Base-by-base conservation (phyloP, 2,329 filamentous ascomycete genomes). In the Aspergillus fumigatiaffinis region DNA sequence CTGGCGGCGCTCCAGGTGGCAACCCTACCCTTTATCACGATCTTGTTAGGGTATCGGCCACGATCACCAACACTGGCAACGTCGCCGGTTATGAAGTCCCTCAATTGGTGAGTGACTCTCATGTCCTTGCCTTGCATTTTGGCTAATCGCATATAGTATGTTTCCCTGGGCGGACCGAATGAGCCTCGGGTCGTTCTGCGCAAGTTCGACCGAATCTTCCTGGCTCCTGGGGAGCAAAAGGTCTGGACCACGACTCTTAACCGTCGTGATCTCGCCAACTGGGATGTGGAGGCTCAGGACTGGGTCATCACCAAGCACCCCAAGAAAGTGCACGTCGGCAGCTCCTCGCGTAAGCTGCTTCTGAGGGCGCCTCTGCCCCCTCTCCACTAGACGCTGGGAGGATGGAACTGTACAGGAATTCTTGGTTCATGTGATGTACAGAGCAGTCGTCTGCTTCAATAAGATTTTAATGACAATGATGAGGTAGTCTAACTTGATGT, bases 191-290 rank as follows among this genome's bases (percentile, higher is more conserved):
- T 83, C 46, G 82, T 83, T 2, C 85, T 97, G 14, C 87, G 93
- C 60, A 87, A 87, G 48, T 97, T 97, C 68, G 90, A 95, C 57
- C 85, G 91, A 50, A 74, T 96, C 57, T 81, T 80, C 51, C 86
- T 97, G 61, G 79, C 83, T 3, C 82, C 90, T 0, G 91, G 90
- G n/a, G 73, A 85, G 73, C 85, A 82, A 52, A 80, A 78, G 3
- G 84, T 80, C 1, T 95, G 94, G 78, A 80, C 73, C 0, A 86
- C 84, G 0, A 82, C 86, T 17, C 75, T 97, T 55, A 92, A 87
- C 5, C 83, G 92, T 42, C 86, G 91, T 56, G 93, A 97, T 69
- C 65, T 97, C 55, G 91, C 88, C 71, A 94, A 92, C 77, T 97
- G 93, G 92, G 90, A 96, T 64, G 78, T 84, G 0, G 80, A 70